phyloP scores from a whole-genome alignment of 495 filamentous ascomycete genomes.

The Aspergillus homomorphus region DNA sequence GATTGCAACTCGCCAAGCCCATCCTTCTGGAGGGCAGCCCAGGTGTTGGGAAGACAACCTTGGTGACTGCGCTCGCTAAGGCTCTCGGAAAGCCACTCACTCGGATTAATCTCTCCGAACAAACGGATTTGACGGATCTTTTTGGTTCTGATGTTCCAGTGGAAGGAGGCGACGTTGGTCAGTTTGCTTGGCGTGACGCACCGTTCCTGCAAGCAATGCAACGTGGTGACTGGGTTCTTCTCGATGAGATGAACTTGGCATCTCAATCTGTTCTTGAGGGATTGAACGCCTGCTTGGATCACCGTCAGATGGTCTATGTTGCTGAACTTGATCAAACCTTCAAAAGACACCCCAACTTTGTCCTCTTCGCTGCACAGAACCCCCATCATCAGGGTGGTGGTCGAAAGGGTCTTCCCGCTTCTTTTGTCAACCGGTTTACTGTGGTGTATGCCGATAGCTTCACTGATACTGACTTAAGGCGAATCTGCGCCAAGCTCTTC shows the following conservation, averaged over 20 bases:
- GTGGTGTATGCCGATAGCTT: constrained; percentile 95
- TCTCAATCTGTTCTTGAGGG: constrained; percentile 97
- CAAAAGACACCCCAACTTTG: constrained; percentile 81
- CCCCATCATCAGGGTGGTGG: constrained; percentile 96
- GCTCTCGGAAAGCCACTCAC: constrained; percentile 77
- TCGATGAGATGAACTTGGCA: constrained; percentile 99
- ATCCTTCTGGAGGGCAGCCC: constrained; percentile 94
- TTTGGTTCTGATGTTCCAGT: constrained; percentile 97
- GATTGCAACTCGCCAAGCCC: constrained; percentile 84
- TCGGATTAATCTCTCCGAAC: constrained; percentile 94
- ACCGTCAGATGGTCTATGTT: constrained; percentile 93
- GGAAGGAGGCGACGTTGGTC: constrained; percentile 80
- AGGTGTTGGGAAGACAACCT: constrained; percentile 94
- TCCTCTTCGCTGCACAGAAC: constrained; percentile 94
- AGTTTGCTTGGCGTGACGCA: constrained; percentile 92
- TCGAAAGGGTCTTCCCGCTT: constrained; percentile 89
- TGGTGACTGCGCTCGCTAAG: constrained; percentile 78
- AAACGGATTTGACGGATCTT: constrained; percentile 94
- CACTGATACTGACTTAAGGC: constrained; percentile 70
- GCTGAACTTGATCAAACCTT: constrained; percentile 93
- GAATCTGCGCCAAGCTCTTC: constrained; percentile 77
- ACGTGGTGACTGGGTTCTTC: constrained; percentile 87
- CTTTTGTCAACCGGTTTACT: constrained; percentile 97
- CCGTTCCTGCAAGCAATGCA: constrained; percentile 97
- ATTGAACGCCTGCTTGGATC: constrained; percentile 94